Base-by-base conservation (phyloP, 345 rosid genomes). In the Arabidopsis arenosa region DNA sequence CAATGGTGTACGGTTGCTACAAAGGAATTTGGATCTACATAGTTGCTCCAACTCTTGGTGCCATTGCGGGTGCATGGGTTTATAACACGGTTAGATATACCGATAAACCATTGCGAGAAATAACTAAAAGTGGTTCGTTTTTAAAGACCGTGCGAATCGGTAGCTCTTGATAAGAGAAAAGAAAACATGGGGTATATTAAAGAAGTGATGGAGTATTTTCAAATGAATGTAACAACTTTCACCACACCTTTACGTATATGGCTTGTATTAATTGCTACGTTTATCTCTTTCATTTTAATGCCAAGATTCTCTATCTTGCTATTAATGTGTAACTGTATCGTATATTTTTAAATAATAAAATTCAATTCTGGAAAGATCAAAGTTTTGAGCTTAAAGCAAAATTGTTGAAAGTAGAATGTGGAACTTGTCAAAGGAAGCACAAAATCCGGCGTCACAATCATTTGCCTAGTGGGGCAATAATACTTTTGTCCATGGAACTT, bases 51-150 rank as follows among this genome's bases (percentile, higher is more conserved):
- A 72, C 57, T 3, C 83, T 90, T 5, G 97, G 97, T 7, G 97
- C 96, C 0, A 77, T 85, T 2, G 74, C 86, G 0, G 97, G 96
- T 30, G 96, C 96, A 0, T 85, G 84, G 93, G 84, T 85, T 30
- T 91, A 90, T 74, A 94, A 94, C 55, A 75, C 35, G 77, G 84
- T 92, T 57, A 73, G 96, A 41, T 85, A 82, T 71, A 90, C 98
- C 1, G 87, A 93, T 74, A 93, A 88, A 86, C 96, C 97, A 0
- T 48, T 90, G 57, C 69, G 87, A 1, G 90, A 89, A 75, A 82
- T 85, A 17, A 86, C 88, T 52, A 81, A 76, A 66, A 83, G 84
- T 64, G 81, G 71, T 1, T 87, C 91, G 21, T 84, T 89, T 82
- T 75, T 84, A 7, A 84, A 79, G 68, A 43, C 57, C 39, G 54